Evolutionary conservation across 331 rosid genomes (phyloP).

Genomic region (Acacia concinna): DNA sequence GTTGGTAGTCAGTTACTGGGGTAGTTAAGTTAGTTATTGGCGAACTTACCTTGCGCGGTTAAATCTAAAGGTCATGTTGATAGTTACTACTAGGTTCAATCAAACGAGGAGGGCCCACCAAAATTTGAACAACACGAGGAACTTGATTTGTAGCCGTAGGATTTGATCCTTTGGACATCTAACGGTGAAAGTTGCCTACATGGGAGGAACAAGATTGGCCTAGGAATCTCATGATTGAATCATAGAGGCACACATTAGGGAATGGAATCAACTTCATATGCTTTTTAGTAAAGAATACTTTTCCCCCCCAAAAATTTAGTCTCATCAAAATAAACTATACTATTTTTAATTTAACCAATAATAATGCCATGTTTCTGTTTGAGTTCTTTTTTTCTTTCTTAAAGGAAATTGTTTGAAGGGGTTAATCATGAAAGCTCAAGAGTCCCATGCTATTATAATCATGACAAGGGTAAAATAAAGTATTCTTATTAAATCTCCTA

Average conservation of each 20-base stretch:
- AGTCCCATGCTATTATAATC: constrained; percentile 25
- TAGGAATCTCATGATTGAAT: constrained; percentile 21
- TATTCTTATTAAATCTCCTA: constrained; percentile 13
- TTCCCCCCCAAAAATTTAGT: background rate
- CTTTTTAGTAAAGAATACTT: background rate
- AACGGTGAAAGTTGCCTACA: background rate
- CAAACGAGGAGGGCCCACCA: constrained; percentile 4
- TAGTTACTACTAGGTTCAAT: background rate
- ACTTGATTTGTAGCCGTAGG: background rate
- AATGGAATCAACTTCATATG: background rate
- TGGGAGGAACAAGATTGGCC: background rate
- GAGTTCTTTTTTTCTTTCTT: background rate
- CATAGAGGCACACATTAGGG: background rate
- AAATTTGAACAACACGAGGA: background rate
- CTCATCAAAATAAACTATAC: background rate
- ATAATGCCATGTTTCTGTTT: background rate
- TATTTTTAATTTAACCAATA: background rate
- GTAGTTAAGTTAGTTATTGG: constrained; percentile 36
- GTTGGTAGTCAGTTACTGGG: constrained; percentile 4
- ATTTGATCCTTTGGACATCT: background rate
- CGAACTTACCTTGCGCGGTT: background rate
- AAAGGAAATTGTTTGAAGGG: constrained; percentile 1
- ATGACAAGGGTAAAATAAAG: constrained; percentile 17
- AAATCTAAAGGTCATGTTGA: background rate
- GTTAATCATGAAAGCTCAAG: constrained; percentile 10